Conservation (phyloP, 305 asterid species). For the Plantago lanceolata region DNA sequence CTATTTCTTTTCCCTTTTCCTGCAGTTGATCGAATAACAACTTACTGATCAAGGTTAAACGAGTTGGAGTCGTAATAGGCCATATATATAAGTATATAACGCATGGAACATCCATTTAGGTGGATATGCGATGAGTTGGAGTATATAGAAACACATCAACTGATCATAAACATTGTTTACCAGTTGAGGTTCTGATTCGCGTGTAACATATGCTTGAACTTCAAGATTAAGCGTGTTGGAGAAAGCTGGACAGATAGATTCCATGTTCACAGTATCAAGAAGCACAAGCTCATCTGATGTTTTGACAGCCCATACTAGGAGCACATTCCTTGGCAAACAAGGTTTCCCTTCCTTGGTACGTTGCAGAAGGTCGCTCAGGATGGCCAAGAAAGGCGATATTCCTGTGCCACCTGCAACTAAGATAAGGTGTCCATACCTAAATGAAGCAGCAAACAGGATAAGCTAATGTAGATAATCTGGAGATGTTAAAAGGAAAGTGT, state of each 20-base stretch:
- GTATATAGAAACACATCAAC: background rate
- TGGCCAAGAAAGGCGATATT: constrained; percentile 77
- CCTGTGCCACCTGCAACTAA: constrained; percentile 91
- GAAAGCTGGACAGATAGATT: constrained; percentile 49
- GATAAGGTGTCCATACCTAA: constrained; percentile 76
- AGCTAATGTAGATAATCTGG: no score
- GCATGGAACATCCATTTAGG: no score
- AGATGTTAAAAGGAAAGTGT: background rate
- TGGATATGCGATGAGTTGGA: background rate
- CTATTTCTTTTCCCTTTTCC: constrained; percentile 64
- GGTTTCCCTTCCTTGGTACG: constrained; percentile 48
- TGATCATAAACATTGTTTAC: constrained; percentile 30
- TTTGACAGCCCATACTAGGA: constrained; percentile 75
- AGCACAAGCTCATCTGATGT: constrained; percentile 71
- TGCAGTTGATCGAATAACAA: constrained; percentile 28
- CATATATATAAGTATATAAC: background rate
- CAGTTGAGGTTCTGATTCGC: constrained; percentile 68
- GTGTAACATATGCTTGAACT: constrained; percentile 67
- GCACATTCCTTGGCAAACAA: constrained; percentile 53
- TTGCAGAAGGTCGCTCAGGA: constrained; percentile 70
- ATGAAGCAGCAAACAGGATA: background rate
- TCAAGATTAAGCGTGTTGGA: constrained; percentile 55
- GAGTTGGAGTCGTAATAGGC: background rate
- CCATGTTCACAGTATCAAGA: constrained; percentile 55
- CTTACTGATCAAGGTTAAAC: background rate